Evolutionary conservation across 305 asterid species (phyloP).

Genomic region (Solanum chacoense): DNA sequence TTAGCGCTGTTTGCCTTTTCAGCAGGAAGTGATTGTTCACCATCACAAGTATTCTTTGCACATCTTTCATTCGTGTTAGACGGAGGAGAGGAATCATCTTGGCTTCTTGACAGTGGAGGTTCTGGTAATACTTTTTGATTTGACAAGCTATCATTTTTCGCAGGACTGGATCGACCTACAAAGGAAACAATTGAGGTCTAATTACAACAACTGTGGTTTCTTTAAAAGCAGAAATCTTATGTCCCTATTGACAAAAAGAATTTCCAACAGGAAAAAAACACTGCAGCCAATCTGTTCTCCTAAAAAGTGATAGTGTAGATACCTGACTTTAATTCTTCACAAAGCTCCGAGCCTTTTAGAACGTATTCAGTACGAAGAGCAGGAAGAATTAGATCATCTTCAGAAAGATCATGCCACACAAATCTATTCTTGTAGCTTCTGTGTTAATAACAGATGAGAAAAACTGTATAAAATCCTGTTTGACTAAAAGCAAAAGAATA

Average conservation of each 20-base stretch:
- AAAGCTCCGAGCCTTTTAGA: slow-evolving; percentile 79
- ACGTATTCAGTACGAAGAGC: slow-evolving; percentile 42
- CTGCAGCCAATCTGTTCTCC: background rate
- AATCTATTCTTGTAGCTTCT: slow-evolving; percentile 69
- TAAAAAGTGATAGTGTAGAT: background rate
- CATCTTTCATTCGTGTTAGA: slow-evolving; percentile 53
- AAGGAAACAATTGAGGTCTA: background rate
- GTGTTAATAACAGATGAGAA: slow-evolving; percentile 10
- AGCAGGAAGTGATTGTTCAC: slow-evolving; percentile 51
- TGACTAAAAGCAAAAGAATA: background rate
- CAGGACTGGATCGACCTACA: slow-evolving; percentile 54
- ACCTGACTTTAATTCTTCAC: slow-evolving; percentile 58
- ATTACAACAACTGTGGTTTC: background rate
- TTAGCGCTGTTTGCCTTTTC: slow-evolving; percentile 7
- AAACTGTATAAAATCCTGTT: background rate
- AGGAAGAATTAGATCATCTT: slow-evolving; percentile 58
- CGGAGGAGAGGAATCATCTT: slow-evolving; percentile 67
- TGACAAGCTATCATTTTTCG: slow-evolving; percentile 38
- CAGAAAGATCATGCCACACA: slow-evolving; percentile 83
- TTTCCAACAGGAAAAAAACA: background rate
- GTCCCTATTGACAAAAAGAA: background rate
- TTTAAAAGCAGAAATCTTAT: background rate
- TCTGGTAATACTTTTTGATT: slow-evolving; percentile 65
- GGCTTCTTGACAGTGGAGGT: slow-evolving; percentile 66
- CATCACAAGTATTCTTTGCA: slow-evolving; percentile 59